A percentile compares a stretch with the other conserved stretches of the same genome.
Evolutionary conservation across 352 stramenopile genomes (phyloP).

Genomic region (Pythium aphanidermatum): DNA sequence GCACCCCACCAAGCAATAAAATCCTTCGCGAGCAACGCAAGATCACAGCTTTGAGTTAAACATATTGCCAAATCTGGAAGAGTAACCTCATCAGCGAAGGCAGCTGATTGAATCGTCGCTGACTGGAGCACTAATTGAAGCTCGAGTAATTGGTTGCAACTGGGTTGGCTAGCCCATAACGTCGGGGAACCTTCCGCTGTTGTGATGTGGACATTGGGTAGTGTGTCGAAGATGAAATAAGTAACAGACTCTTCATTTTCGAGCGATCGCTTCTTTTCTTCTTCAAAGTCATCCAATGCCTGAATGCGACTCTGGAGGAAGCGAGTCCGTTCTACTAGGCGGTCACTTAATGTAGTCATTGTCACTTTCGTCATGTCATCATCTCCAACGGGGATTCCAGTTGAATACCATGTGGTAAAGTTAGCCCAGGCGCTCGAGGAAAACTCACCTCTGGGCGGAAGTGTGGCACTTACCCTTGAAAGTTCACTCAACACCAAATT

Average conservation of each 20-base stretch:
- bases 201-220: background rate
- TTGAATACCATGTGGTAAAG: no score
- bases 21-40: constrained; percentile 33
- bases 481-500: no score
- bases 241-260: background rate
- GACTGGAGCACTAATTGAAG: constrained; percentile 48
- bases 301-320: constrained; percentile 13
- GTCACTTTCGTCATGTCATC: no score
- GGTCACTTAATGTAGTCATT: no score
- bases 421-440: no score
- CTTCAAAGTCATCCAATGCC: background rate
- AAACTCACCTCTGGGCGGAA: no score
- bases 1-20: constrained; percentile 61
- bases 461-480: no score
- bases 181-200: constrained; percentile 3
- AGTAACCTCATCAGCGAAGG: constrained; percentile 47
- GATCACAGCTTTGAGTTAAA: constrained; percentile 34
- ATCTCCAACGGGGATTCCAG: no score
- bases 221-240: constrained; percentile 44
- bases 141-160: constrained; percentile 41
- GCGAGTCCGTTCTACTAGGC: no score
- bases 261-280: no score
- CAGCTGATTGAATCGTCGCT: constrained; percentile 49
- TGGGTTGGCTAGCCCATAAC: constrained; percentile 38
- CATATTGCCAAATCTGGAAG: constrained; percentile 39